These are phyloP conservation scores for Lentinula edodes DNA, from an alignment of 768 basidiomycete genomes.

Conservation along the genomic window DNA sequence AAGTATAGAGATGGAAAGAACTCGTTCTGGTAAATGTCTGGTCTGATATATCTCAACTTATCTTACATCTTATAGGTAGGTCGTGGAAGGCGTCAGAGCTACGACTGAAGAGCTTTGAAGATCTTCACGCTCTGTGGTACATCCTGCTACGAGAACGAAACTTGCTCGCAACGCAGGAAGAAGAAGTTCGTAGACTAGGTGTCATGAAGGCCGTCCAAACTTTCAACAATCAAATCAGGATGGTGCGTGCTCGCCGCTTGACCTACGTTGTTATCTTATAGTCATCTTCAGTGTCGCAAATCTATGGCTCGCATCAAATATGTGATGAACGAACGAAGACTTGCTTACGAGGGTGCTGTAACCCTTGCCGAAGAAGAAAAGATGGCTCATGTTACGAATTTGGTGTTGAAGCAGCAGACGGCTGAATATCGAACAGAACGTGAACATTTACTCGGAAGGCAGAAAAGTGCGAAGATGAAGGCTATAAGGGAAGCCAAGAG, in stretches of 20 bases:
- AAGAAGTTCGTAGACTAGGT: conserved; percentile 66
- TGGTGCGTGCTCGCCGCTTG: conserved; percentile 27
- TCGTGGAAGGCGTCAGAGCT: conserved; percentile 86
- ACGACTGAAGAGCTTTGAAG: conserved; percentile 85
- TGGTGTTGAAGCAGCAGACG: conserved; percentile 22
- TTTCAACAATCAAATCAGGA: conserved; percentile 31
- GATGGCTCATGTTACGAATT: conserved; percentile 21
- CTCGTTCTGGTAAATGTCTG: conserved; percentile 5
- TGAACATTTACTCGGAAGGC: not conserved
- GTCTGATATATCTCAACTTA: conserved; percentile 8
- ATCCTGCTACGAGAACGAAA: conserved; percentile 85
- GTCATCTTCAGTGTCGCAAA: conserved; percentile 68
- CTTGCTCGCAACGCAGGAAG: conserved; percentile 80
- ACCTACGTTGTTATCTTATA: not conserved
- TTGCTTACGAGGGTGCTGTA: conserved; percentile 73
- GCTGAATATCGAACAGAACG: conserved; percentile 10
- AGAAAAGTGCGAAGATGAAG: not conserved
- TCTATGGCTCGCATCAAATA: conserved; percentile 96
- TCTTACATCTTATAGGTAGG: conserved; percentile 66
- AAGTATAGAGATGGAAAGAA: not conserved
- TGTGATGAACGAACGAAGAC: conserved; percentile 83
- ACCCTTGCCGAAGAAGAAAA: conserved; percentile 32
- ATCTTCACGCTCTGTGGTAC: conserved; percentile 95
- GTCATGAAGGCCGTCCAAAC: conserved; percentile 15
- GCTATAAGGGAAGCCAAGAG: conserved; percentile 8